Percentiles rank a stretch among this genome's conserved stretches.
Evolutionary conservation across 2,329 filamentous ascomycete species (phyloP).

Genomic region (Alternaria sp.): DNA sequence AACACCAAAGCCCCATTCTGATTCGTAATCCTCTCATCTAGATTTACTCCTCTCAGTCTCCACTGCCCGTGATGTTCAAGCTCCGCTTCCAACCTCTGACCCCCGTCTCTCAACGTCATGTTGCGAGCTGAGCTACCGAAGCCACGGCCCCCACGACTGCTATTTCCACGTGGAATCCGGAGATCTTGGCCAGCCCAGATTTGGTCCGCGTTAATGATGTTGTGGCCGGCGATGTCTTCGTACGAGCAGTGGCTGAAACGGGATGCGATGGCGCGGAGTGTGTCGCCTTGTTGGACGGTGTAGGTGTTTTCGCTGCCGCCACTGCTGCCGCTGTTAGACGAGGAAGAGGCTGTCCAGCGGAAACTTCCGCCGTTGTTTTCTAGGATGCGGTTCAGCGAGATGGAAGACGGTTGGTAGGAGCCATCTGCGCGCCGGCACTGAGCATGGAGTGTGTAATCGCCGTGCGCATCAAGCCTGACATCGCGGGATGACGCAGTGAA

Average conservation of each 20-base stretch:
- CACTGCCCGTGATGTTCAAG: conserved; percentile 29
- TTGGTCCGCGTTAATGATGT: conserved; percentile 38
- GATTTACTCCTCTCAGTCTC: conserved; percentile 30
- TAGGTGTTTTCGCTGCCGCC: conserved; percentile 20
- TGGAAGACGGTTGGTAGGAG: conserved; percentile 33
- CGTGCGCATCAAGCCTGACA: conserved; percentile 37
- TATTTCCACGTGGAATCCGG: conserved; percentile 33
- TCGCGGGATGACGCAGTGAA: conserved; percentile 37
- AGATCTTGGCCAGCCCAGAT: conserved; percentile 42
- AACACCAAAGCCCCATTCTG: conserved; percentile 36
- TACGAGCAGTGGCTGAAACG: conserved; percentile 37
- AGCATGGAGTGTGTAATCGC: conserved; percentile 40
- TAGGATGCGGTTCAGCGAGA: conserved; percentile 34
- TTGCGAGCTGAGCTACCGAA: conserved; percentile 37
- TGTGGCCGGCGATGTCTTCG: conserved; percentile 38
- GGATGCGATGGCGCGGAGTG: conserved; percentile 37
- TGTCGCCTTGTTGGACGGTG: conserved; percentile 41
- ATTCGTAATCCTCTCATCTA: conserved; percentile 41
- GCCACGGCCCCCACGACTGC: conserved; percentile 19
- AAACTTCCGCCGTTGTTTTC: conserved; percentile 39
- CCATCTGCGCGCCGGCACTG: conserved; percentile 37
- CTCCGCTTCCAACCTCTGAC: conserved; percentile 37
- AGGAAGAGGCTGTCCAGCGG: conserved; percentile 32
- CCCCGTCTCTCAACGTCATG: conserved; percentile 32
- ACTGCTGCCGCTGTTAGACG: conserved; percentile 14